A percentile compares a stretch with the other conserved stretches of the same genome.
Evolutionary conservation across 2,329 filamentous ascomycete species (phyloP).

Genomic region (Colletotrichum sp.): DNA sequence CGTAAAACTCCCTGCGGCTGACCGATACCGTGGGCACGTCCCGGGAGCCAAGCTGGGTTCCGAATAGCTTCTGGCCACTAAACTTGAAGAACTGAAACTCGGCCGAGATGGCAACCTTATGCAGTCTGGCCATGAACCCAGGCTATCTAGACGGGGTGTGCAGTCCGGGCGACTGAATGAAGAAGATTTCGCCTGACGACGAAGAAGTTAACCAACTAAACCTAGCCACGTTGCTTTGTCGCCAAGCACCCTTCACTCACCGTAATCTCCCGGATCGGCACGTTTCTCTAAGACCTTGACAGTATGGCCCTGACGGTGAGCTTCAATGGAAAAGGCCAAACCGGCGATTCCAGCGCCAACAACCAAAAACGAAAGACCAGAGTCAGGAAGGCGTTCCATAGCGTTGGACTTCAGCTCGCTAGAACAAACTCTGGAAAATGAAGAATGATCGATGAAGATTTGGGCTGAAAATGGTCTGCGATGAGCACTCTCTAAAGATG

Average conservation of each 20-base stretch:
- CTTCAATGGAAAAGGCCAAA: constrained; percentile 15
- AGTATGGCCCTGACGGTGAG: constrained; percentile 10
- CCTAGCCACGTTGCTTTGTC: background rate
- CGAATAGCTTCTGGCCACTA: background rate
- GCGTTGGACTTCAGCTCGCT: background rate
- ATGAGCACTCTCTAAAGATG: background rate
- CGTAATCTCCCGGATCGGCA: background rate
- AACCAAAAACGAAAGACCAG: background rate
- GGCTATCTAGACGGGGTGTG: background rate
- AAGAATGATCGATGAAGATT: background rate
- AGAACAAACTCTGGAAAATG: background rate
- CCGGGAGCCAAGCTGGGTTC: background rate
- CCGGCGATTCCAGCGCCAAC: constrained; percentile 1
- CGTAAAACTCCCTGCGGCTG: background rate
- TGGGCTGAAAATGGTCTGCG: background rate
- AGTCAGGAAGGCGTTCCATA: background rate
- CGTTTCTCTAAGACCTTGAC: constrained; percentile 5
- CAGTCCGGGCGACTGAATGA: background rate
- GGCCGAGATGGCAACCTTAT: background rate
- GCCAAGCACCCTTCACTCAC: background rate
- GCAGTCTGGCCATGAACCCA: background rate
- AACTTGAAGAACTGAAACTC: background rate
- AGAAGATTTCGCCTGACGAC: background rate
- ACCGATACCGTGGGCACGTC: background rate
- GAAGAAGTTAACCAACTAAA: background rate